phyloP scores from a whole-genome alignment of 2,329 filamentous ascomycete species.

The Ophiostoma ulmi region DNA sequence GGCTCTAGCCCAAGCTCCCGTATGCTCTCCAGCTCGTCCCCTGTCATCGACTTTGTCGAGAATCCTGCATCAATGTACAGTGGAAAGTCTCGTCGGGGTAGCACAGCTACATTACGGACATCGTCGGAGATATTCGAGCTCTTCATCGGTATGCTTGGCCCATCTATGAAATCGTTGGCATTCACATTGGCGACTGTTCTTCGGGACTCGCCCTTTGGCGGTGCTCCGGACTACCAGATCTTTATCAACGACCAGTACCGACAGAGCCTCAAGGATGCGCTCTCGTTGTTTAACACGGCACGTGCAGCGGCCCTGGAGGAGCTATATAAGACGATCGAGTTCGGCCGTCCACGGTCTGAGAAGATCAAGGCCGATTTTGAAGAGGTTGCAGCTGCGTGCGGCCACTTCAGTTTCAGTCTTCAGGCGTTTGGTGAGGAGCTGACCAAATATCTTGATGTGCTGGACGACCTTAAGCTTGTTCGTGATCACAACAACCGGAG shows the following conservation, averaged over 20 bases:
- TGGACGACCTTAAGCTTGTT: constrained; percentile 77
- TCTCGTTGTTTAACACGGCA: constrained; percentile 71
- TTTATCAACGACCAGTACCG: constrained; percentile 74
- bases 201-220: constrained; percentile 76
- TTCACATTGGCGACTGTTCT: constrained; percentile 86
- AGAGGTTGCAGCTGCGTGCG: constrained; percentile 95
- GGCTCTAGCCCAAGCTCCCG: not conserved
- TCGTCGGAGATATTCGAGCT: constrained; percentile 84
- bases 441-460: constrained; percentile 70
- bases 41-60: constrained; percentile 1
- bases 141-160: constrained; percentile 83
- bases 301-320: constrained; percentile 70
- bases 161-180: constrained; percentile 93
- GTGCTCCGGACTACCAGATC: constrained; percentile 62
- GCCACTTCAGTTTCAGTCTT: constrained; percentile 90
- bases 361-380: constrained; percentile 89
- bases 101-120: constrained; percentile 42
- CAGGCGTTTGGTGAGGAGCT: constrained; percentile 89
- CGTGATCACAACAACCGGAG: constrained; percentile 57
- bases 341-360: constrained; percentile 61
- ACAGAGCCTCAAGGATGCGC: constrained; percentile 72
- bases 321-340: constrained; percentile 74
- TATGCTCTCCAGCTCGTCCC: not conserved
- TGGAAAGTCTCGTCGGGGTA: constrained; percentile 27
- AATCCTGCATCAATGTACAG: constrained; percentile 14